A percentile compares a stretch with the other conserved stretches of the same genome.
Conservation (phyloP, 2,329 filamentous ascomycete species). For the Hymenoscyphus repandus region DNA sequence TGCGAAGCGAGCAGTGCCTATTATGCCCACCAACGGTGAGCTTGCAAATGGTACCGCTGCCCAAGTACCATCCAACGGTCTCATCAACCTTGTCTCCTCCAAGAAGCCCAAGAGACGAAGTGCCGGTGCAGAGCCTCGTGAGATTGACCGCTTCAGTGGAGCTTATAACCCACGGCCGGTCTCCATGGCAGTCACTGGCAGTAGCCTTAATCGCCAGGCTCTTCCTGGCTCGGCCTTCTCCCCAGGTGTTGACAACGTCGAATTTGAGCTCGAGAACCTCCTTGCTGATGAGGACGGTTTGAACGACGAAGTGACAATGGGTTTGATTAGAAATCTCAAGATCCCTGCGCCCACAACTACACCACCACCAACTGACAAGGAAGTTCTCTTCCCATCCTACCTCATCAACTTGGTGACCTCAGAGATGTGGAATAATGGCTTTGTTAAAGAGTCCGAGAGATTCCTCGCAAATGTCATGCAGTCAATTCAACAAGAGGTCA, state of each 20-base stretch:
- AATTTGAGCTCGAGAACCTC: conserved; percentile 88
- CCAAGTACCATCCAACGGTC: conserved; percentile 59
- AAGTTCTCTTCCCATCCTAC: conserved; percentile 97
- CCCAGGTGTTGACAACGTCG: conserved; percentile 81
- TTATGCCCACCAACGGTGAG: conserved; percentile 67
- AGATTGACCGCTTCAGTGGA: conserved; percentile 83
- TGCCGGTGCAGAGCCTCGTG: conserved; percentile 78
- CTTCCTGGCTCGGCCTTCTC: conserved; percentile 72
- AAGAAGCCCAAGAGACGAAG: conserved; percentile 97
- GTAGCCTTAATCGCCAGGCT: conserved; percentile 61
- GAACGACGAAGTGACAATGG: conserved; percentile 95
- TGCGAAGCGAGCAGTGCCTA: conserved; percentile 58
- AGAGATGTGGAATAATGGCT: conserved; percentile 99
- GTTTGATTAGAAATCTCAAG: conserved; percentile 92
- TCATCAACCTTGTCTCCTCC: conserved; percentile 94
- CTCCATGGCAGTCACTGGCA: conserved; percentile 81
- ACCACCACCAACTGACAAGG: conserved; percentile 92
- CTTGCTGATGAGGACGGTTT: conserved; percentile 92
- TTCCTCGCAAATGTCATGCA: conserved; percentile 99
- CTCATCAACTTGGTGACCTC: conserved; percentile 98
- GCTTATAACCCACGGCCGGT: conserved; percentile 93
- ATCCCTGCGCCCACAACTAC: conserved; percentile 84
- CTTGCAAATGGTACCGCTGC: conserved; percentile 56
- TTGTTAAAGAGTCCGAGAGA: conserved; percentile 97
- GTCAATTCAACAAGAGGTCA: conserved; percentile 97